phyloP scores from a whole-genome alignment of 208 protist species.

The Crithidia acanthocephali region DNA sequence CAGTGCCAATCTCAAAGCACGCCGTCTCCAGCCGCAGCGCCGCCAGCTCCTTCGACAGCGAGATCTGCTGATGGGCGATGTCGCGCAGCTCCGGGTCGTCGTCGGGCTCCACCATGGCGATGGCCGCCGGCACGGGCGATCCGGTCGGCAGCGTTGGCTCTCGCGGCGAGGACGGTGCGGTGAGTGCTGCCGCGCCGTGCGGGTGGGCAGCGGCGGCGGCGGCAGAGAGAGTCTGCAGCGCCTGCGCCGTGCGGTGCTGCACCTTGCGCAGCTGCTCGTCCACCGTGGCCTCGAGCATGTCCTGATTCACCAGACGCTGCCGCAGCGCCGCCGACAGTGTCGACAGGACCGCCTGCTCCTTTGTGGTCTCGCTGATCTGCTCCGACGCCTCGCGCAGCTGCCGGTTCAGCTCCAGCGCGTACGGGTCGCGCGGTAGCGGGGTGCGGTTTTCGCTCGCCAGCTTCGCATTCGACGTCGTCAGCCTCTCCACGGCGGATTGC shows the following conservation, averaged over 20 bases:
- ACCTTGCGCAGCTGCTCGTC: conserved; percentile 69
- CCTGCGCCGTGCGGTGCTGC: conserved; percentile 30
- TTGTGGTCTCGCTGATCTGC: conserved; percentile 41
- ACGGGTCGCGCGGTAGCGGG: conserved; percentile 71
- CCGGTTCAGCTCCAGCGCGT: conserved; percentile 64
- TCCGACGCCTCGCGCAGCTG: conserved; percentile 64
- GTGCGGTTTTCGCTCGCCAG: conserved; percentile 71
- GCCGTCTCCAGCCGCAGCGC: conserved; percentile 72
- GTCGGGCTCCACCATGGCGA: conserved; percentile 30
- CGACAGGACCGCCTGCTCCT: conserved; percentile 48
- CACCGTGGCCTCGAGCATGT: conserved; percentile 66
- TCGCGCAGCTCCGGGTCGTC: conserved; percentile 69
- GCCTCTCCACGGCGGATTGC: conserved; percentile 39
- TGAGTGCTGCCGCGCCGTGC: conserved; percentile 8
- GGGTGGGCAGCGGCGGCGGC: conserved; percentile 29
- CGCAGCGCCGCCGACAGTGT: conserved; percentile 53
- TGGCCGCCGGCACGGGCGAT: conserved; percentile 17
- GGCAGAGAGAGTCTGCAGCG: conserved; percentile 29
- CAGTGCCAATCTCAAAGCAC: conserved; percentile 70
- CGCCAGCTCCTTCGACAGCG: conserved; percentile 72
- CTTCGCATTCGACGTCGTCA: conserved; percentile 44
- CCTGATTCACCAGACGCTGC: conserved; percentile 62
- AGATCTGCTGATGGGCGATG: conserved; percentile 74
- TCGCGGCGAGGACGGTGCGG: conserved; percentile 5
- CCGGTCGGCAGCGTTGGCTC: conserved; percentile 26